Evolutionary conservation across 371 early-diverging fungal genomes (phyloP).

Genomic region (Rhizopus sp.): DNA sequence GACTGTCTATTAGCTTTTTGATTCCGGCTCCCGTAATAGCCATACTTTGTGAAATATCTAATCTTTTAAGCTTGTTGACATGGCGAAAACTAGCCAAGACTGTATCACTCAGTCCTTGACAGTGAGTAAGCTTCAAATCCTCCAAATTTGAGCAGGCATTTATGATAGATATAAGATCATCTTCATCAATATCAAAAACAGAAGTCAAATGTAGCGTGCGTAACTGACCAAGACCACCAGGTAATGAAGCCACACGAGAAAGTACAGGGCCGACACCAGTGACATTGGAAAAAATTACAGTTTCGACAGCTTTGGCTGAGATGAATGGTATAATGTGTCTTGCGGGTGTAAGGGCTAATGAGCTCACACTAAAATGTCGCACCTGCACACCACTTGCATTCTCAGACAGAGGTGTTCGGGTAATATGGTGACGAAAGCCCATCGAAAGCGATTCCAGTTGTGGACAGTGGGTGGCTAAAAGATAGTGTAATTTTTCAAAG

Average conservation of each 20-base stretch:
- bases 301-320: background rate
- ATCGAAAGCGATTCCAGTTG: background rate
- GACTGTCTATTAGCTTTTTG: slow-evolving; percentile 18
- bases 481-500: background rate
- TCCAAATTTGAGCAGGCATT: slow-evolving; percentile 9
- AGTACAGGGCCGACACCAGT: background rate
- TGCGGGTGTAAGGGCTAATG: background rate
- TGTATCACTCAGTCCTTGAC: slow-evolving; percentile 18
- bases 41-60: slow-evolving; percentile 32
- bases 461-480: background rate
- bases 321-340: background rate
- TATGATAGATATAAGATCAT: slow-evolving; percentile 10
- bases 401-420: too few species aligned
- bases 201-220: slow-evolving; percentile 8
- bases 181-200: slow-evolving; percentile 4
- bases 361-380: background rate
- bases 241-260: background rate
- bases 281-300: background rate
- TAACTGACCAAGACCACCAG: background rate
- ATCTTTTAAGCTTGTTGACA: slow-evolving; percentile 5
- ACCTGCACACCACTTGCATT: background rate
- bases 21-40: slow-evolving; percentile 35
- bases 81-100: slow-evolving; percentile 17
- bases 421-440: background rate
- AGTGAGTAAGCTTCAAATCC: slow-evolving; percentile 10